phyloP scores from a whole-genome alignment of 495 filamentous ascomycete species.

The Penicillium pancosmium region DNA sequence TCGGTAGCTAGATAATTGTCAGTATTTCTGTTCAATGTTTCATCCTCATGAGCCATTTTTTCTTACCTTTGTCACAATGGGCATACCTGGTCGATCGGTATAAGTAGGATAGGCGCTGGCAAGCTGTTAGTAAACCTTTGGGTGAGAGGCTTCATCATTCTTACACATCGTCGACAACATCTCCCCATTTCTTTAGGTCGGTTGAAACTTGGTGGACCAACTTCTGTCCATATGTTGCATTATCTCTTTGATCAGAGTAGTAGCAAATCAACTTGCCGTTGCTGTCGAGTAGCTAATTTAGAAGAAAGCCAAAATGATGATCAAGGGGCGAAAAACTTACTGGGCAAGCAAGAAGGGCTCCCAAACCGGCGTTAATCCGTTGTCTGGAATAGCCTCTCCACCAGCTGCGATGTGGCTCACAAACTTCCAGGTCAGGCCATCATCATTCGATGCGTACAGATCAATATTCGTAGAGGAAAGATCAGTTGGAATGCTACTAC shows the following conservation, averaged over 20 bases:
- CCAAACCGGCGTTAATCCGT: conserved; percentile 69
- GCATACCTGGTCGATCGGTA: conserved; percentile 69
- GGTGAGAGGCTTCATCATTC: background rate
- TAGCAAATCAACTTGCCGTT: conserved; percentile 62
- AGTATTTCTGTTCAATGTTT: background rate
- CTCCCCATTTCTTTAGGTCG: conserved; percentile 60
- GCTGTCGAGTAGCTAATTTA: conserved; percentile 26
- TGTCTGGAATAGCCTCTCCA: conserved; percentile 60
- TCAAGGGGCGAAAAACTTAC: conserved; percentile 22
- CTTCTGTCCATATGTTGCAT: conserved; percentile 66
- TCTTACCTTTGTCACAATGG: conserved; percentile 51
- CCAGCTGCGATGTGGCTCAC: conserved; percentile 66
- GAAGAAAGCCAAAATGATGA: background rate
- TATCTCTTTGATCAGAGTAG: conserved; percentile 69
- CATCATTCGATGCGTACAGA: conserved; percentile 63
- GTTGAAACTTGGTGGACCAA: conserved; percentile 61
- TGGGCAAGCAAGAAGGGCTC: conserved; percentile 65
- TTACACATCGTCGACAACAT: conserved; percentile 62
- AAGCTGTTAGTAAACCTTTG: conserved; percentile 8
- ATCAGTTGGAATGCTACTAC: conserved; percentile 65
- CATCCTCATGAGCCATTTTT: background rate
- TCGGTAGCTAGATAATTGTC: conserved; percentile 46
- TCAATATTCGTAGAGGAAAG: conserved; percentile 67
- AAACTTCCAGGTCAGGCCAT: conserved; percentile 65
- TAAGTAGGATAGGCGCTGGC: conserved; percentile 53